phyloP scores from a whole-genome alignment of 2,329 filamentous ascomycete genomes.

The Cordyceps cateniannulata region DNA sequence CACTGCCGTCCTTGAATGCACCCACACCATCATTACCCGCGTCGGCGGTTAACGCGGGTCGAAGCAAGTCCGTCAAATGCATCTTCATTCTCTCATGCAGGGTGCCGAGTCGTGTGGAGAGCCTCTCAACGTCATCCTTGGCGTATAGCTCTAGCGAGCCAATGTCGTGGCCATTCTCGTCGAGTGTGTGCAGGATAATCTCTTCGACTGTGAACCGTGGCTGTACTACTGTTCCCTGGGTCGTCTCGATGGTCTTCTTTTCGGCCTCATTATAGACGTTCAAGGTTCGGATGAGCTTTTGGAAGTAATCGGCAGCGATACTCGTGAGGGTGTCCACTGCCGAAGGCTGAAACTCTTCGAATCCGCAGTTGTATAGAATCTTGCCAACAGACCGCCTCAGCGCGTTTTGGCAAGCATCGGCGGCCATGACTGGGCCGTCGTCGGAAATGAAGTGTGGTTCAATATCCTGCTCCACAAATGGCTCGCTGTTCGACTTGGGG shows the following conservation, averaged over 20 bases:
- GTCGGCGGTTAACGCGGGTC: conserved; percentile 73
- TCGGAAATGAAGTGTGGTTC: conserved; percentile 86
- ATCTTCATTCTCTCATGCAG: conserved; percentile 94
- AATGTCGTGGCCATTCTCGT: conserved; percentile 77
- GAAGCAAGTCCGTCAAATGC: conserved; percentile 86
- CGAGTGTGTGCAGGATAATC: conserved; percentile 76
- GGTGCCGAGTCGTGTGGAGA: conserved; percentile 68
- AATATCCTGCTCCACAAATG: conserved; percentile 80
- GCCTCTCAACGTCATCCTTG: conserved; percentile 86
- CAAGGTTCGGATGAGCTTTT: conserved; percentile 72
- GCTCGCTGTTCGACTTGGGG: conserved; percentile 87
- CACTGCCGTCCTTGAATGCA: conserved; percentile 92
- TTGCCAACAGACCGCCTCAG: conserved; percentile 88
- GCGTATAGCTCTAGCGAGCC: conserved; percentile 79
- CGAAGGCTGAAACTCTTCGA: conserved; percentile 94
- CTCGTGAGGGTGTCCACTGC: conserved; percentile 87
- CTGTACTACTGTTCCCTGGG: conserved; percentile 41
- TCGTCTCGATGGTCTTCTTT: conserved; percentile 53
- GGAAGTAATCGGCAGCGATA: conserved; percentile 82
- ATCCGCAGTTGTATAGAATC: conserved; percentile 91
- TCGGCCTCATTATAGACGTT: conserved; percentile 79
- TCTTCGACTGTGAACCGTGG: conserved; percentile 77
- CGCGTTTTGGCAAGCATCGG: conserved; percentile 73
- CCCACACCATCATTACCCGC: conserved; percentile 76
- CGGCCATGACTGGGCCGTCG: conserved; percentile 79